Percentiles rank a stretch among this genome's conserved stretches.
phyloP scores from a whole-genome alignment of 1,284 basidiomycete species.

The Pseudomicrostroma phylloplanum region DNA sequence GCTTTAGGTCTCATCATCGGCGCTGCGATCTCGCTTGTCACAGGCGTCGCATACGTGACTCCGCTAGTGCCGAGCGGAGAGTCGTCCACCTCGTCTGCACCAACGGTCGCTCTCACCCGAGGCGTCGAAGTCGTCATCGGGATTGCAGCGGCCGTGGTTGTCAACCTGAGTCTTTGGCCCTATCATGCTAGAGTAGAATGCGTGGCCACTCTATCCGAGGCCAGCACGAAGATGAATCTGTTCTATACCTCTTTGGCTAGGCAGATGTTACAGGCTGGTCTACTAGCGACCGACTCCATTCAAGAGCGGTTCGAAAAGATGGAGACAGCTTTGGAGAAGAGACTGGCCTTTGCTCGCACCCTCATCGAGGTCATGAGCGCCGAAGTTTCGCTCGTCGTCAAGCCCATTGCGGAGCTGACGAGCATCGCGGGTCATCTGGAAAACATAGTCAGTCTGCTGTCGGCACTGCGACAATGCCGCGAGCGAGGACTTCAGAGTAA shows the following conservation, averaged over 20 bases:
- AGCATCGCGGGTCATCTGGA: constrained; percentile 52
- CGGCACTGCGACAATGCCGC: constrained; percentile 52
- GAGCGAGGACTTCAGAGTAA: constrained; percentile 46
- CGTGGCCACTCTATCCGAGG: constrained; percentile 23
- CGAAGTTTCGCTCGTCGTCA: constrained; percentile 54
- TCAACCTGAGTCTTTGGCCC: constrained; percentile 42
- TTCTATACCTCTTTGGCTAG: constrained; percentile 39
- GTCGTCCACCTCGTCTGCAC: constrained; percentile 9
- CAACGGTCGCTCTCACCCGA: constrained; percentile 26
- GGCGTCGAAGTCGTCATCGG: constrained; percentile 44
- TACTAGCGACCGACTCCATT: constrained; percentile 18
- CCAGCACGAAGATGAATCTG: constrained; percentile 27
- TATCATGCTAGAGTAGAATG: constrained; percentile 41
- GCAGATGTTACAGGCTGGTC: constrained; percentile 33
- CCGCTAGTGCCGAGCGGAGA: not conserved
- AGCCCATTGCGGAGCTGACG: constrained; percentile 52
- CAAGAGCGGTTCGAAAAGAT: constrained; percentile 25
- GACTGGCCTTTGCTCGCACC: constrained; percentile 49
- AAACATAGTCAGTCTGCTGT: constrained; percentile 51
- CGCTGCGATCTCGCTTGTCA: constrained; percentile 42
- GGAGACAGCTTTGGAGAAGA: constrained; percentile 45
- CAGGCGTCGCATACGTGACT: constrained; percentile 52
- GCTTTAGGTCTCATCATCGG: constrained; percentile 53
- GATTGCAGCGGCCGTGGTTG: constrained; percentile 37
- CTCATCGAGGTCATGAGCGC: constrained; percentile 46